Percentiles rank a stretch among this genome's conserved stretches.
These are phyloP conservation scores for Gnaphalium uliginosum DNA, from an alignment of 129 eudicot species.

Conservation along the genomic window DNA sequence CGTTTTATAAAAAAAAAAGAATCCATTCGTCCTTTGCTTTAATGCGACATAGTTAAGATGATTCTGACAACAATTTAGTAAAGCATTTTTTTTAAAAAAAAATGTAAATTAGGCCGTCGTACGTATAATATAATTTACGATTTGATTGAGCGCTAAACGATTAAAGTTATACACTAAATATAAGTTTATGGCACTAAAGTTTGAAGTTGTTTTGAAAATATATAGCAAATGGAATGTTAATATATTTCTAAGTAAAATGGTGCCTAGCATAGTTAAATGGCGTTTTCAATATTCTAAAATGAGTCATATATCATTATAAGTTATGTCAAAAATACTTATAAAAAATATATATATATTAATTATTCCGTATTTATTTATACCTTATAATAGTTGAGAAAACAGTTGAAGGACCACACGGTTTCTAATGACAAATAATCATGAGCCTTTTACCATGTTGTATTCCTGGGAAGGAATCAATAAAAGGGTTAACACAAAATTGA, in stretches of 20 bases:
- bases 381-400: background rate
- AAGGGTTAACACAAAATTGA: constrained; percentile 25
- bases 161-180: no score
- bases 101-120: no score
- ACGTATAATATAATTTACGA: no score
- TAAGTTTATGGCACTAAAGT: no score
- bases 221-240: no score
- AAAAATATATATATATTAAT: background rate
- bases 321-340: background rate
- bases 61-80: background rate
- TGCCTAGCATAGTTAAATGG: background rate
- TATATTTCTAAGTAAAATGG: background rate
- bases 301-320: background rate
- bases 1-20: background rate
- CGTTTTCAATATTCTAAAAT: background rate
- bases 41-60: background rate
- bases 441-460: constrained; percentile 23
- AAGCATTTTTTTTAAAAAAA: no score
- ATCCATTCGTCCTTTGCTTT: background rate
- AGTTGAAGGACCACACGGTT: constrained; percentile 29
- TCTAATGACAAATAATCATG: constrained; percentile 29
- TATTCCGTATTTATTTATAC: background rate
- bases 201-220: no score
- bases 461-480: constrained; percentile 23
- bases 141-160: no score